Conservation (phyloP, 2,329 filamentous ascomycete genomes). For the Trichoderma sp. region DNA sequence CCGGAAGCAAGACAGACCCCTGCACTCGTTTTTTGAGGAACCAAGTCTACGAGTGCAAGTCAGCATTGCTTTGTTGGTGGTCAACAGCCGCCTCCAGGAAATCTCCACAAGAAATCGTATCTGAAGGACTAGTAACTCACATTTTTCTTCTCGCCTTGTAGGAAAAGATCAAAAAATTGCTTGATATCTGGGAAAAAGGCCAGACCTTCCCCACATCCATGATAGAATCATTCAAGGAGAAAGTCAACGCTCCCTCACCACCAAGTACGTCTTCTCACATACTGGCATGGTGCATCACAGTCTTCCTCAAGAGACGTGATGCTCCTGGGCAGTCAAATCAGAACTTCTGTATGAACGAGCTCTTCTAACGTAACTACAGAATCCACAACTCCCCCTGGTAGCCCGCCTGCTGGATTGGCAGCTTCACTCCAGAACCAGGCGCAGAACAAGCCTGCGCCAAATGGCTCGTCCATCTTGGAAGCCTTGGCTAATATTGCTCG, state of each 20-base stretch:
- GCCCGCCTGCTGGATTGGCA: constrained; percentile 49
- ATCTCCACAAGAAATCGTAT: constrained; percentile 21
- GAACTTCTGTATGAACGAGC: not conserved
- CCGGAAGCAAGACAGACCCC: not conserved
- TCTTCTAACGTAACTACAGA: constrained; percentile 52
- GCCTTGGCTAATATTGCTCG: constrained; percentile 78
- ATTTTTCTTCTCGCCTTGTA: constrained; percentile 50
- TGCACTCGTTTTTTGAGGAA: not conserved
- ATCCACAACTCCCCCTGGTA: constrained; percentile 71
- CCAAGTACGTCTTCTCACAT: constrained; percentile 59
- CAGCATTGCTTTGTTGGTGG: constrained; percentile 25
- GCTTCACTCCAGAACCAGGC: constrained; percentile 38
- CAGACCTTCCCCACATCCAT: constrained; percentile 82
- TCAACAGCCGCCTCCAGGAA: constrained; percentile 24
- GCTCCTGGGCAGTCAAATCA: not conserved
- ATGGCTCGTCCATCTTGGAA: constrained; percentile 65
- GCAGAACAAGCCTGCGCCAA: constrained; percentile 42
- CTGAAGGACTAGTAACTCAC: constrained; percentile 40
- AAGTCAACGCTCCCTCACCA: constrained; percentile 60
- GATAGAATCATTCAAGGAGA: constrained; percentile 79
- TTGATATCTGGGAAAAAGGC: constrained; percentile 97
- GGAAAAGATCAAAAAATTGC: constrained; percentile 90
- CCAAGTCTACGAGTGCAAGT: constrained; percentile 14
- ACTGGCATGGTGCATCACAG: not conserved
- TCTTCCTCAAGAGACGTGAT: not conserved